Conservation (phyloP, 805 yeast genomes). For the Starmerella powellii region DNA sequence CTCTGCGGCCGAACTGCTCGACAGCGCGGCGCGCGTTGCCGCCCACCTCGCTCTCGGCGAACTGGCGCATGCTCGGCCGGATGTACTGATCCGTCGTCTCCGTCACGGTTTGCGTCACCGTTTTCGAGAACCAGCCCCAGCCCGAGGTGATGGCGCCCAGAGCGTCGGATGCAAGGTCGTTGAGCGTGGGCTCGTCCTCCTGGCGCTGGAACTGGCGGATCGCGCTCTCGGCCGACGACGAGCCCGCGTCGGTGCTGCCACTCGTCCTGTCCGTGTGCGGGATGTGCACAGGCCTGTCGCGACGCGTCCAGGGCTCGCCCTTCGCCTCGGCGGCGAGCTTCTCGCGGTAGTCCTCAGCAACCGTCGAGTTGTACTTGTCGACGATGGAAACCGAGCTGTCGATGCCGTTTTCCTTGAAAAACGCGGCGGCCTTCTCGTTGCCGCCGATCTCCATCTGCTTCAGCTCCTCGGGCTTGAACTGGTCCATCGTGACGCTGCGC, state of each 20-base stretch:
- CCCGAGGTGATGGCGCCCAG: constrained; percentile 83
- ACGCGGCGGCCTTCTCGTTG: constrained; percentile 58
- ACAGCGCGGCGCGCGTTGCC: constrained; percentile 83
- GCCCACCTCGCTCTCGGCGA: constrained; percentile 68
- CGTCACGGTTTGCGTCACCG: constrained; percentile 68
- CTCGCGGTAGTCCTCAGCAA: constrained; percentile 90
- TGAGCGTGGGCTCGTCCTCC: constrained; percentile 28
- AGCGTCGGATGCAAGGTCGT: constrained; percentile 54
- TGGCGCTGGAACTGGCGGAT: constrained; percentile 16
- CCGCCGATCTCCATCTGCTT: constrained; percentile 91
- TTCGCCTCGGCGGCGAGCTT: constrained; percentile 63
- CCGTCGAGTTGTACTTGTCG: constrained; percentile 71
- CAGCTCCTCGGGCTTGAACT: constrained; percentile 86
- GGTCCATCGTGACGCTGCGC: constrained; percentile 95
- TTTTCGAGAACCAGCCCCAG: constrained; percentile 84
- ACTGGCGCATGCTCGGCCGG: constrained; percentile 76
- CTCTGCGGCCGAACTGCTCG: constrained; percentile 88
- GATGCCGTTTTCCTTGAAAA: constrained; percentile 60
- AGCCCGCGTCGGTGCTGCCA: background rate
- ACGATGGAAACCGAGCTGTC: constrained; percentile 52
- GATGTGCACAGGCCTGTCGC: constrained; percentile 27
- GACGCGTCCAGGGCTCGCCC: constrained; percentile 56
- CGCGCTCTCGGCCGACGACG: constrained; percentile 2
- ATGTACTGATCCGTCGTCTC: constrained; percentile 83
- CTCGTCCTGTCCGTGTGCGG: constrained; percentile 16